A percentile compares a stretch with the other conserved stretches of the same genome.
phyloP scores from a whole-genome alignment of 352 stramenopile species.

The Phytophthora rubi region DNA sequence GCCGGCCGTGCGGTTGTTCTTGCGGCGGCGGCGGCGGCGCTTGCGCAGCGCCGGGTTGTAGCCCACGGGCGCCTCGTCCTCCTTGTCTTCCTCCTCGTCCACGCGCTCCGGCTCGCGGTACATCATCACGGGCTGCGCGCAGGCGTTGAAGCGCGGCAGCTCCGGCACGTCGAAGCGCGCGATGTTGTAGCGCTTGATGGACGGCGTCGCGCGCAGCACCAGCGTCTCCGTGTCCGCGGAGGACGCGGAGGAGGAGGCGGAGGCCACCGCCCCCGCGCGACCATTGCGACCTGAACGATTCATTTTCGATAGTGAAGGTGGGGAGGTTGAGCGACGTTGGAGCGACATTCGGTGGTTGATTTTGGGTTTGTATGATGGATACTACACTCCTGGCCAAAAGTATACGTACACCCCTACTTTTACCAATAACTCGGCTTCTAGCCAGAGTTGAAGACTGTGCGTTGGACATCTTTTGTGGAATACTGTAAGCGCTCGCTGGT shows the following conservation, averaged over 20 bases:
- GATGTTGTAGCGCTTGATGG: conserved; percentile 91
- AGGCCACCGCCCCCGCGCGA: neutral
- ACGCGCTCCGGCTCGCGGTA: conserved; percentile 84
- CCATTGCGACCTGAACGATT: conserved; percentile 12
- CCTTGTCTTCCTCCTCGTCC: conserved; percentile 83
- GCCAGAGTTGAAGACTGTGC: too few relatives aligned
- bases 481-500: too few relatives aligned
- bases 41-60: conserved; percentile 82
- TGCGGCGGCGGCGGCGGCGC: conserved; percentile 74
- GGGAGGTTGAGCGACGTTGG: neutral
- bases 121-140: conserved; percentile 87
- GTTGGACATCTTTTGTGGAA: too few relatives aligned
- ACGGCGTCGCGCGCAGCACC: conserved; percentile 81
- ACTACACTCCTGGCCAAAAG: too few relatives aligned
- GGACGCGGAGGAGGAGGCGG: neutral
- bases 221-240: conserved; percentile 62
- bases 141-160: conserved; percentile 64
- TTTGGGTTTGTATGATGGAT: neutral
- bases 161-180: conserved; percentile 79
- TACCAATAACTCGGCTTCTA: too few relatives aligned
- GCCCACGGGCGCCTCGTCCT: conserved; percentile 69
- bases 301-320: conserved; percentile 20
- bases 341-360: neutral
- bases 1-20: conserved; percentile 74
- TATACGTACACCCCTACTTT: too few relatives aligned